Evolutionary conservation across 768 basidiomycete genomes (phyloP).

Genomic region (Omphalotus guepiniiformis): DNA sequence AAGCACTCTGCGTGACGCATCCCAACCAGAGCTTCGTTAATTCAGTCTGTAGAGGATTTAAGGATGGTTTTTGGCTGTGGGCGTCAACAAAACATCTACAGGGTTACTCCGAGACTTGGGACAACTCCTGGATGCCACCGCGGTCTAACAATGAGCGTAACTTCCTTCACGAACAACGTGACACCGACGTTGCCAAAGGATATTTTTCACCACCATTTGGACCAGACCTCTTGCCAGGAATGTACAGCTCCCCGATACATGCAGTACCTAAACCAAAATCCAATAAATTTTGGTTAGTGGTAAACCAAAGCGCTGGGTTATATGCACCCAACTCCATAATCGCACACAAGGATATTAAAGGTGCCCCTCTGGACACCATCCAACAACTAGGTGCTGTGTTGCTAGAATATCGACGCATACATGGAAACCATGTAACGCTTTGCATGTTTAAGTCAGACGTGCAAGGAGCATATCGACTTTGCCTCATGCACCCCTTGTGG

Average conservation of each 20-base stretch:
- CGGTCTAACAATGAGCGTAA: slow-evolving; percentile 13
- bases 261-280: slow-evolving; percentile 32
- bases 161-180: slow-evolving; percentile 23
- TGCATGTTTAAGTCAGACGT: slow-evolving; percentile 34
- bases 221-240: slow-evolving; percentile 33
- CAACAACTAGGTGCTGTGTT: slow-evolving; percentile 24
- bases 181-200: slow-evolving; percentile 19
- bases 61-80: slow-evolving; percentile 43
- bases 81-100: slow-evolving; percentile 19
- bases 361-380: slow-evolving; percentile 30
- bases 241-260: slow-evolving; percentile 35
- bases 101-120: slow-evolving; percentile 20
- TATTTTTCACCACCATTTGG: slow-evolving; percentile 31
- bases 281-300: slow-evolving; percentile 31
- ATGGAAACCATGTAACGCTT: slow-evolving; percentile 6
- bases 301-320: slow-evolving; percentile 31
- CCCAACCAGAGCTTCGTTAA: slow-evolving; percentile 34
- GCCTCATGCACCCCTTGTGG: slow-evolving; percentile 36
- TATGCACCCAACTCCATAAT: slow-evolving; percentile 35
- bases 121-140: slow-evolving; percentile 14
- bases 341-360: slow-evolving; percentile 13
- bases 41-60: slow-evolving; percentile 26
- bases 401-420: slow-evolving; percentile 9
- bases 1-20: slow-evolving; percentile 24
- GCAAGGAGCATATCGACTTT: slow-evolving; percentile 26